Conservation (phyloP, 2,329 filamentous ascomycete species). For the Gremmenia infestans region DNA sequence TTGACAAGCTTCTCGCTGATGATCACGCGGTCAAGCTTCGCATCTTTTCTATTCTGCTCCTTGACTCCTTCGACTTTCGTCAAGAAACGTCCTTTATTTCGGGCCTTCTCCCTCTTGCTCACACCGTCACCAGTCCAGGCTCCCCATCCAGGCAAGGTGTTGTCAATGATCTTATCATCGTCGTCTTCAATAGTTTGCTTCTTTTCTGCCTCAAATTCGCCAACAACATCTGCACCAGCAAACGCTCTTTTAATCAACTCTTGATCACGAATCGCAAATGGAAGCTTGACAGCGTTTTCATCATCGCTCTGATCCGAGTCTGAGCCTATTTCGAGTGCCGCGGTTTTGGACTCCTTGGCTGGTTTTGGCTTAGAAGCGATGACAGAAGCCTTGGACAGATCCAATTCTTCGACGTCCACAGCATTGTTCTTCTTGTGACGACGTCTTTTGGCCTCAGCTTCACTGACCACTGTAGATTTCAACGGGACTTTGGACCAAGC, state of each 20-base stretch:
- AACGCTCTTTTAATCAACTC: conserved; percentile 79
- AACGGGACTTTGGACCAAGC: conserved; percentile 31
- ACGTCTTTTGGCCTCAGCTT: conserved; percentile 28
- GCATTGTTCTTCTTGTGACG: conserved; percentile 30
- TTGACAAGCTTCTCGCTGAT: conserved; percentile 87
- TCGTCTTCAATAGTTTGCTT: conserved; percentile 65
- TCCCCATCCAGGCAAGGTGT: conserved; percentile 91
- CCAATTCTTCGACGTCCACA: conserved; percentile 29
- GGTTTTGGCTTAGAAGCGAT: conserved; percentile 27
- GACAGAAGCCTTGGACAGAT: conserved; percentile 29
- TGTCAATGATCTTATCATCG: conserved; percentile 76
- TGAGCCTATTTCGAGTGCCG: conserved; percentile 23
- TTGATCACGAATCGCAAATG: conserved; percentile 54
- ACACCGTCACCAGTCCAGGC: conserved; percentile 84
- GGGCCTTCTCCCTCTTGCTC: conserved; percentile 61
- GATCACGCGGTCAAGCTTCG: conserved; percentile 77
- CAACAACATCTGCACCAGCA: conserved; percentile 78
- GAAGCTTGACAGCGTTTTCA: conserved; percentile 48
- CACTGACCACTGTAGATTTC: conserved; percentile 19
- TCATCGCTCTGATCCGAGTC: conserved; percentile 34
- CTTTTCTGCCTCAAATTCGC: conserved; percentile 80
- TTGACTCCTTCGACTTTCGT: conserved; percentile 69
- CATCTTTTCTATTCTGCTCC: conserved; percentile 72
- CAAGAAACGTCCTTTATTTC: conserved; percentile 57
- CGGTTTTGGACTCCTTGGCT: conserved; percentile 21